phyloP scores from a whole-genome alignment of 1,139 yeast genomes.

The Diutina scorzettiae region DNA sequence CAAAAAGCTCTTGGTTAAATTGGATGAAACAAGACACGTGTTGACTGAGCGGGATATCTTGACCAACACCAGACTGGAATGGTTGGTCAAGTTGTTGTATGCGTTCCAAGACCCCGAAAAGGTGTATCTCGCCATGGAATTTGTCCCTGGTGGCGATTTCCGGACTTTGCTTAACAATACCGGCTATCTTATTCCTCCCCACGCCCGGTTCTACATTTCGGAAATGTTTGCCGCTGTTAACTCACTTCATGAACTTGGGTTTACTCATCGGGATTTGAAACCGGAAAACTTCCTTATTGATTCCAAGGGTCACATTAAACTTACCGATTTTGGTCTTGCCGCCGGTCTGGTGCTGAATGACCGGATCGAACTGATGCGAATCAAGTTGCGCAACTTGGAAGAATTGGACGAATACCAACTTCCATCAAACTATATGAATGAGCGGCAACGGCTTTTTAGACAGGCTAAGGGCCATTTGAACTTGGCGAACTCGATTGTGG shows the following conservation, averaged over 20 bases:
- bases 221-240: slow-evolving; percentile 96
- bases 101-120: slow-evolving; percentile 92
- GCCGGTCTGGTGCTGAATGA: slow-evolving; percentile 93
- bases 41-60: slow-evolving; percentile 92
- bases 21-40: slow-evolving; percentile 93
- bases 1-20: slow-evolving; percentile 72
- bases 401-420: slow-evolving; percentile 58
- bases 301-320: slow-evolving; percentile 86
- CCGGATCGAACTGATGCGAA: slow-evolving; percentile 85
- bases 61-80: slow-evolving; percentile 88
- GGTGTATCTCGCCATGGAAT: slow-evolving; percentile 95
- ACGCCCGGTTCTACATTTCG: slow-evolving; percentile 86
- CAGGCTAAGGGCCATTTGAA: slow-evolving; percentile 48
- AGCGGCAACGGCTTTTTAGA: slow-evolving; percentile 78
- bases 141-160: slow-evolving; percentile 98
- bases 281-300: slow-evolving; percentile 96
- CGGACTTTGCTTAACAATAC: slow-evolving; percentile 90
- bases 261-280: slow-evolving; percentile 92
- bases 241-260: slow-evolving; percentile 88
- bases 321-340: slow-evolving; percentile 96
- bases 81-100: slow-evolving; percentile 88
- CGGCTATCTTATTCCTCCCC: slow-evolving; percentile 85
- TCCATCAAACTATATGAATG: slow-evolving; percentile 66
- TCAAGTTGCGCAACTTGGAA: slow-evolving; percentile 71
- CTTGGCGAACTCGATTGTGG: slow-evolving; percentile 91